Percentiles rank a stretch among this genome's conserved stretches.
These are phyloP conservation scores for Aspergillus felis DNA, from an alignment of 2,329 filamentous ascomycete species.

Conservation along the genomic window DNA sequence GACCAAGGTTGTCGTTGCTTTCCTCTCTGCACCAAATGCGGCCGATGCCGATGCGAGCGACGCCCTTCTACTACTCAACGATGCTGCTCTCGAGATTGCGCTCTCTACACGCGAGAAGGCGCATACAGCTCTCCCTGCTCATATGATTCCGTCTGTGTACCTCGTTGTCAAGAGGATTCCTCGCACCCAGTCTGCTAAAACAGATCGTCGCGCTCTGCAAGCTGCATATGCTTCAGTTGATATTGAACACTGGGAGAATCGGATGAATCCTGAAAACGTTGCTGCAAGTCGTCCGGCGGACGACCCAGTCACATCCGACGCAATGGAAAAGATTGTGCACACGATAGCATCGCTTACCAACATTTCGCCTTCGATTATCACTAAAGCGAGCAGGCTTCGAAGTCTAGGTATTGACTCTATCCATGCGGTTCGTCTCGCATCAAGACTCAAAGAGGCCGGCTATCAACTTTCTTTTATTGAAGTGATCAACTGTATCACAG, in stretches of 20 bases:
- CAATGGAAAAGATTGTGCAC: slow-evolving; percentile 13
- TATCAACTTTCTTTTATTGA: slow-evolving; percentile 25
- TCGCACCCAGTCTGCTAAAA: slow-evolving; percentile 29
- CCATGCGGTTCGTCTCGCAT: slow-evolving; percentile 26
- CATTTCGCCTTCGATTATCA: slow-evolving; percentile 17
- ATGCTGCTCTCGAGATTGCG: slow-evolving; percentile 19
- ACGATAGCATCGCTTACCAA: slow-evolving; percentile 21
- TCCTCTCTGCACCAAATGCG: slow-evolving; percentile 24
- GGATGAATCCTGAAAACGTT: slow-evolving; percentile 14
- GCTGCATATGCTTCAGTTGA: slow-evolving; percentile 22
- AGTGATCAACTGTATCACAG: slow-evolving; percentile 25
- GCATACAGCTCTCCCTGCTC: slow-evolving; percentile 20
- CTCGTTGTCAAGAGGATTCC: slow-evolving; percentile 28
- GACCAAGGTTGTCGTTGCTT: slow-evolving; percentile 32
- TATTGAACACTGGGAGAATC: slow-evolving; percentile 25
- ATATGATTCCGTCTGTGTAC: slow-evolving; percentile 34
- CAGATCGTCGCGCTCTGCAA: slow-evolving; percentile 28
- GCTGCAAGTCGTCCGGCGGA: not conserved
- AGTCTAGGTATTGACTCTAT: slow-evolving; percentile 32
- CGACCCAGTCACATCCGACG: not conserved
- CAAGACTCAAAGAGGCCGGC: slow-evolving; percentile 22
- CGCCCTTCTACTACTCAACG: slow-evolving; percentile 11
- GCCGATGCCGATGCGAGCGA: not conserved
- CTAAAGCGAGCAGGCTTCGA: slow-evolving; percentile 18
- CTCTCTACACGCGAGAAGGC: slow-evolving; percentile 19